Percentiles rank a stretch among this genome's conserved stretches.
Evolutionary conservation across 129 eudicot genomes (phyloP).

Genomic region (Chrysanthemum lavandulifolium): DNA sequence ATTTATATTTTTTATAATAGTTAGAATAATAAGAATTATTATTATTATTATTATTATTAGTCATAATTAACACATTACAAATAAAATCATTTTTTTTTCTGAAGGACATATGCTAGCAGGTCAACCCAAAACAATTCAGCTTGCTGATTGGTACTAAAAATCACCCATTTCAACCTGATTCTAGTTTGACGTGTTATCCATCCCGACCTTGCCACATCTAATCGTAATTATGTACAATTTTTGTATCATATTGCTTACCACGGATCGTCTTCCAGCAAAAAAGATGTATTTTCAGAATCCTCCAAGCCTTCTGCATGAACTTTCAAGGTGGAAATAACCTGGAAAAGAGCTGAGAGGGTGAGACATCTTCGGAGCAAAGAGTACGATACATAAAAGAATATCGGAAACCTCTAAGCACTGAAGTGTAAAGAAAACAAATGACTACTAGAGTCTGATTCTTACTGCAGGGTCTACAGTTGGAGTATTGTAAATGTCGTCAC

Average conservation of each 20-base stretch:
- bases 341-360: constrained; percentile 22
- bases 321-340: constrained; percentile 55
- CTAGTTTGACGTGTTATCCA: too few relatives aligned
- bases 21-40: too few relatives aligned
- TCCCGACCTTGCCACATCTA: too few relatives aligned
- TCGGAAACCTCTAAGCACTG: not conserved
- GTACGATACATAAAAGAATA: not conserved
- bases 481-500: constrained; percentile 58
- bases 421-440: not conserved
- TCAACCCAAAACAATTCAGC: too few relatives aligned
- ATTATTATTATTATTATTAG: too few relatives aligned
- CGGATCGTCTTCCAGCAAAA: constrained; percentile 61
- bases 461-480: constrained; percentile 56
- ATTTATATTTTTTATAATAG: too few relatives aligned
- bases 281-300: constrained; percentile 44
- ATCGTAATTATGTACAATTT: not conserved
- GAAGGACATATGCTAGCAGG: too few relatives aligned
- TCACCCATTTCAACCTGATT: too few relatives aligned
- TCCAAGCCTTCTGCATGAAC: constrained; percentile 30
- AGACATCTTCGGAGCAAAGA: constrained; percentile 13
- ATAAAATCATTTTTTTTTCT: too few relatives aligned
- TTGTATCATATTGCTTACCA: constrained; percentile 32
- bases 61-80: too few relatives aligned
- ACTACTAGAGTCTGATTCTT: constrained; percentile 21
- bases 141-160: too few relatives aligned